phyloP scores from a whole-genome alignment of 192 early-diverging fungal genomes.

The Coemansia sp. region DNA sequence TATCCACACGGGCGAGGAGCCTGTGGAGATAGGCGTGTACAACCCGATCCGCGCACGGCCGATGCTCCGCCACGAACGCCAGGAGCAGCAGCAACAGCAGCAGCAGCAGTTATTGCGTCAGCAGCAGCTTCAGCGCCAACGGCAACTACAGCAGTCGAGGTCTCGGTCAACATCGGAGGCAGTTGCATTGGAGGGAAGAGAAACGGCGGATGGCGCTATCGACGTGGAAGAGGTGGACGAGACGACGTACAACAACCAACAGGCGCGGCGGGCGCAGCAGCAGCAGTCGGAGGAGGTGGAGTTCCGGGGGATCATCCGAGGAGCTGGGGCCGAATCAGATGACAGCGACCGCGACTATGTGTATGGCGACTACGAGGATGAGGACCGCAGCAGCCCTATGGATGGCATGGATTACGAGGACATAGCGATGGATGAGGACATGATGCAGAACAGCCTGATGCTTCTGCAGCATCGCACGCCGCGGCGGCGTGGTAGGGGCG shows the following conservation, averaged over 20 bases:
- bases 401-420: background rate
- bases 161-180: background rate
- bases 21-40: conserved; percentile 41
- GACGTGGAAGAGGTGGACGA: conserved; percentile 47
- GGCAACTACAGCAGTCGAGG: background rate
- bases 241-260: conserved; percentile 9
- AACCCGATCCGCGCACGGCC: conserved; percentile 40
- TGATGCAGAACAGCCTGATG: conserved; percentile 24
- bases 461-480: background rate
- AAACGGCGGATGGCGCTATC: conserved; percentile 36
- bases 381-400: background rate
- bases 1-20: conserved; percentile 41
- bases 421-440: conserved; percentile 1
- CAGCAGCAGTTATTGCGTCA: background rate
- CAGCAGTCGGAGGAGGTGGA: too few relatives aligned
- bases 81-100: conserved; percentile 13
- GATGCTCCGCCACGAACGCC: conserved; percentile 37
- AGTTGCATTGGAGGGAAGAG: conserved; percentile 12
- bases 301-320: too few relatives aligned
- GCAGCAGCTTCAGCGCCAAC: conserved; percentile 7
- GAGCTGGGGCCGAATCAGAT: background rate
- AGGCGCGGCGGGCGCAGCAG: background rate
- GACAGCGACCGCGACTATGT: conserved; percentile 1
- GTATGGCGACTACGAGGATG: conserved; percentile 12
- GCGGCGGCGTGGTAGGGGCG: background rate